These are phyloP conservation scores for Monilinia aucupariae DNA, from an alignment of 2,329 filamentous ascomycete species.

Conservation along the genomic window DNA sequence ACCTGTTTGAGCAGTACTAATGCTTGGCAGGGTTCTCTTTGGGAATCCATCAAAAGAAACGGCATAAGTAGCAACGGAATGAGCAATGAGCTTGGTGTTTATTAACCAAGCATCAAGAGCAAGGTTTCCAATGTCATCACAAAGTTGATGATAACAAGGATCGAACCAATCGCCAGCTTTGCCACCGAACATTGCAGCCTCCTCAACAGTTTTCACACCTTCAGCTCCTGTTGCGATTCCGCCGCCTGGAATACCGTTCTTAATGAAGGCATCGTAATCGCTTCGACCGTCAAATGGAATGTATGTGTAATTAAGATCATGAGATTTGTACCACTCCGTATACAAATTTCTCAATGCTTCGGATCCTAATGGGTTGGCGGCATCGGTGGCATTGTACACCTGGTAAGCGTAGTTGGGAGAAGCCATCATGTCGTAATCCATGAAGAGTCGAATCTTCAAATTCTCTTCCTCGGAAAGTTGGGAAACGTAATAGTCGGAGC, in stretches of 20 bases:
- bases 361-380: slow-evolving; percentile 63
- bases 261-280: slow-evolving; percentile 74
- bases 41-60: slow-evolving; percentile 61
- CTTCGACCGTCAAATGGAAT: slow-evolving; percentile 74
- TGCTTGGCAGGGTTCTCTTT: slow-evolving; percentile 39
- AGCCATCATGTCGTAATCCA: slow-evolving; percentile 69
- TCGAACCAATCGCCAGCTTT: slow-evolving; percentile 56
- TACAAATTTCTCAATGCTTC: slow-evolving; percentile 64
- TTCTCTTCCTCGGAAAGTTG: slow-evolving; percentile 54
- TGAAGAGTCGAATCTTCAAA: slow-evolving; percentile 57
- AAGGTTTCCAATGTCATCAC: slow-evolving; percentile 53
- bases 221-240: slow-evolving; percentile 76
- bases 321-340: slow-evolving; percentile 57
- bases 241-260: slow-evolving; percentile 65
- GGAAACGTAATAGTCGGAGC: slow-evolving; percentile 56
- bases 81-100: slow-evolving; percentile 63
- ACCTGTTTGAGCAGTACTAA: slow-evolving; percentile 23
- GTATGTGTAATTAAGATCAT: slow-evolving; percentile 61
- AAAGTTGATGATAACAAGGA: slow-evolving; percentile 57
- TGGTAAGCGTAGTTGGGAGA: slow-evolving; percentile 61
- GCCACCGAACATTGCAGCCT: slow-evolving; percentile 65
- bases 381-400: slow-evolving; percentile 68
- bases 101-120: slow-evolving; percentile 55
- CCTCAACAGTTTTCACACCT: slow-evolving; percentile 64
- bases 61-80: slow-evolving; percentile 67